Evolutionary conservation across 2,329 filamentous ascomycete genomes (phyloP).

Genomic region (Sporothrix curviconia): DNA sequence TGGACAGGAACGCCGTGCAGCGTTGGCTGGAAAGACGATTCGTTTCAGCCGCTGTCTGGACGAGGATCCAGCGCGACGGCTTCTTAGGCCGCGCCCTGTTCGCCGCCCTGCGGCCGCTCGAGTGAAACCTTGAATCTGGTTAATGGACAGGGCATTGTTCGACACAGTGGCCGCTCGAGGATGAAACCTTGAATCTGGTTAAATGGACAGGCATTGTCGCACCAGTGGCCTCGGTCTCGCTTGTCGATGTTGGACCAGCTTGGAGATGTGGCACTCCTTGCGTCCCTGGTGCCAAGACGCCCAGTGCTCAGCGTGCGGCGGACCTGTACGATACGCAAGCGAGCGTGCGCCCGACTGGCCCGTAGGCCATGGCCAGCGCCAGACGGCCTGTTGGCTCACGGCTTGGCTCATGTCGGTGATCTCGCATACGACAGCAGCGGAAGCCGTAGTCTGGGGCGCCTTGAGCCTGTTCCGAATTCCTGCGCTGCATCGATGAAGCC

Average conservation of each 20-base stretch:
- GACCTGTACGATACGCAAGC: conserved; percentile 49
- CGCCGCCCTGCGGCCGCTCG: conserved; percentile 11
- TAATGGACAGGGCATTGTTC: conserved; percentile 42
- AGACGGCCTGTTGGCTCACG: conserved; percentile 25
- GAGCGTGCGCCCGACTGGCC: conserved; percentile 54
- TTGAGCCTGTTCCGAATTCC: conserved; percentile 18
- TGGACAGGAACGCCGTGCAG: conserved; percentile 34
- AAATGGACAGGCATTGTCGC: conserved; percentile 44
- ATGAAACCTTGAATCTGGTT: conserved; percentile 46
- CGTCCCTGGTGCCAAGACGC: no score
- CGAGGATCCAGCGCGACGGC: conserved; percentile 42
- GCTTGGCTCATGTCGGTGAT: conserved; percentile 36
- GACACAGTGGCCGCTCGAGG: conserved; percentile 24
- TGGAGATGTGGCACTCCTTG: no score
- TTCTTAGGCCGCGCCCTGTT: conserved; percentile 25
- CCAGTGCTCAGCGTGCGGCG: conserved; percentile 44
- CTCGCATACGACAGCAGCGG: conserved; percentile 49
- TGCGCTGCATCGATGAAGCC: conserved; percentile 32
- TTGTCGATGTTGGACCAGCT: conserved; percentile 39
- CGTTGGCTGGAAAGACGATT: conserved; percentile 45
- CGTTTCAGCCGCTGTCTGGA: conserved; percentile 48
- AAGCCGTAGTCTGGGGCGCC: conserved; percentile 8
- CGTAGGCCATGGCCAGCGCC: conserved; percentile 41
- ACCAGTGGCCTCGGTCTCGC: conserved; percentile 46
- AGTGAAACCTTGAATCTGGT: conserved; percentile 45